Evolutionary conservation across 306 rosid species (phyloP), one percentile per base, ranked within the genome.

Genomic region (Corylus avellana): DNA sequence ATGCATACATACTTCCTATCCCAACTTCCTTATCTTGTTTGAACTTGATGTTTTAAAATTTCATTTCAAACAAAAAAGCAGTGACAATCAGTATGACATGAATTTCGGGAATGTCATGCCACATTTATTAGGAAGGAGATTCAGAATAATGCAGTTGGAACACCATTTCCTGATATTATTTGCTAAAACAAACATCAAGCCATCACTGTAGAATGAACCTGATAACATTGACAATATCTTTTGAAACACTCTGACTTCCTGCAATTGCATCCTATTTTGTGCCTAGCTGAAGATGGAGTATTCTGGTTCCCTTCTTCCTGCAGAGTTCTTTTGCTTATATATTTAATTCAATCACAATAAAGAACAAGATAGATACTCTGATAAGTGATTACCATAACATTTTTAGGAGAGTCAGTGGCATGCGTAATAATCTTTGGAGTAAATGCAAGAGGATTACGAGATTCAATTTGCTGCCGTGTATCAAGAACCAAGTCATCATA

Each of bases 191-290:
- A 48, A 53, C 63, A 53, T 2, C 74, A 74, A 70, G 59, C 10
- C 46, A 75, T 39, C 66, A 16, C 55, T 54, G 13, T 16, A 49
- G 3, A 68, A 51, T 27, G 8, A 68, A 87, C 90, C 88, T 81
- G 72, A 70, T 44, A 77, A 76, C 88, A 85, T 55, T 79, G 81
- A 37, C 86, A 87, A 47, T 87, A 84, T 37, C 39, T 77, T 56
- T 79, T 50, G 5, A 9, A 27, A 61, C 88, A 82, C 55, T 55
- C 74, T 9, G 88, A 79, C 68, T 75, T 77, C 72, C 72, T 87
- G 85, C 88, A 87, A 48, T 80, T 82, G 82, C 90, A 85, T 44
- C 90, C 88, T 82, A 59, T 74, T 81, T 42, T 84, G 74, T 83
- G 90, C 78, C 80, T 56, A 27, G 79, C 73, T 14, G 77, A 75